A percentile compares a stretch with the other conserved stretches of the same genome.
These are phyloP conservation scores for Suhomyces atakaporum DNA, from an alignment of 1,139 yeast species.

Conservation along the genomic window DNA sequence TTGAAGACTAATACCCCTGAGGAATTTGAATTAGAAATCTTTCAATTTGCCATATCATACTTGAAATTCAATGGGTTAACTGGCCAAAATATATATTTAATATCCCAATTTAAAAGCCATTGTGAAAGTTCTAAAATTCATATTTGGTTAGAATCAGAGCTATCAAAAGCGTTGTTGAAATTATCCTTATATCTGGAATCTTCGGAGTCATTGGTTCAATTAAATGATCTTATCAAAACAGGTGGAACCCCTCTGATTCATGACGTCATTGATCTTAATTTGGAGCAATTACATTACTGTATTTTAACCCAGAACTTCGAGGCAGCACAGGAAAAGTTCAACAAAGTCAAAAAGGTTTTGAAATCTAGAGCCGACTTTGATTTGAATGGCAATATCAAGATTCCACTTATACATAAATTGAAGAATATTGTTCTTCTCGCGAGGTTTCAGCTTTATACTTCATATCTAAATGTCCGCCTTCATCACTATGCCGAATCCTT, in stretches of 20 bases:
- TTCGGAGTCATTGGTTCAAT: conserved; percentile 17
- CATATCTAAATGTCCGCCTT: conserved; percentile 21
- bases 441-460: conserved; percentile 33
- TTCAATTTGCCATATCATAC: conserved; percentile 33
- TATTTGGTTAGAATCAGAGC: conserved; percentile 17
- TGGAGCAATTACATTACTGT: conserved; percentile 33
- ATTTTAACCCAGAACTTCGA: conserved; percentile 17
- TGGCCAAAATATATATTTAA: conserved; percentile 26
- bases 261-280: conserved; percentile 21
- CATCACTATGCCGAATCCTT: conserved; percentile 27
- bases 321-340: conserved; percentile 25
- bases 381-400: conserved; percentile 18
- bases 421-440: conserved; percentile 38
- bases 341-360: conserved; percentile 27
- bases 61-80: conserved; percentile 39
- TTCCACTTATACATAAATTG: conserved; percentile 29
- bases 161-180: conserved; percentile 17
- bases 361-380: conserved; percentile 32
- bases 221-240: conserved; percentile 20
- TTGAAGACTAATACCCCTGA: conserved; percentile 1
- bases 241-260: conserved; percentile 11
- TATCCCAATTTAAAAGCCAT: conserved; percentile 11
- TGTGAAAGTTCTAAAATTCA: conserved; percentile 7
- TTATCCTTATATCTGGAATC: conserved; percentile 16
- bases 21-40: conserved; percentile 31